These are phyloP conservation scores for Escallonia herrerae DNA, from an alignment of 129 eudicot species.

Conservation along the genomic window DNA sequence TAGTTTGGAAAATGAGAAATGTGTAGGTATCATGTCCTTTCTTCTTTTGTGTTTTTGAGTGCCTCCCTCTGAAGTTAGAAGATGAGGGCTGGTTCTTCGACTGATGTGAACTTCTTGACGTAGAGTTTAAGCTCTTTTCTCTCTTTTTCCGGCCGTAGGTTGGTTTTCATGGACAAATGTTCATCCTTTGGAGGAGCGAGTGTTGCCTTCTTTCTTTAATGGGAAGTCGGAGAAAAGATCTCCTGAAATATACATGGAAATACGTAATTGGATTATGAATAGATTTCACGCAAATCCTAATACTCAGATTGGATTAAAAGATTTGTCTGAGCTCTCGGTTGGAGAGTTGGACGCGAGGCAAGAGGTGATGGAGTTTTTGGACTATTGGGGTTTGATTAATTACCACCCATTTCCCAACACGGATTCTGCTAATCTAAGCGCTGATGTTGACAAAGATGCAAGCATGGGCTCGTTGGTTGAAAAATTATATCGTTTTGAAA, in stretches of 20 bases:
- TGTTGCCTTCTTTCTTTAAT: conserved; percentile 78
- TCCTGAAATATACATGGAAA: conserved; percentile 72
- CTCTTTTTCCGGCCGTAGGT: conserved; percentile 40
- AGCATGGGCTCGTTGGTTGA: conserved; percentile 52
- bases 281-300: conserved; percentile 60
- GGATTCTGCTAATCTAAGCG: conserved; percentile 23
- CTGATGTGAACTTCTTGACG: neutral
- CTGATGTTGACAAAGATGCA: conserved; percentile 34
- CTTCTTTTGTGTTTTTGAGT: no score
- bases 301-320: conserved; percentile 46
- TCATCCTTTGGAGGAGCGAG: conserved; percentile 76
- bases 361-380: conserved; percentile 90
- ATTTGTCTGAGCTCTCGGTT: conserved; percentile 65
- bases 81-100: neutral
- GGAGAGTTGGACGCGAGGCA: conserved; percentile 70
- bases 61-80: neutral
- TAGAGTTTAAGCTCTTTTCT: neutral
- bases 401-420: conserved; percentile 68
- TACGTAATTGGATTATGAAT: conserved; percentile 79
- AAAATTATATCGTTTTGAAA: conserved; percentile 64
- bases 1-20: no score
- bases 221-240: conserved; percentile 69
- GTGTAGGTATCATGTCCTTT: no score
- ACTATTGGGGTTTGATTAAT: conserved; percentile 97
- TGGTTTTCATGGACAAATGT: conserved; percentile 89